A percentile compares a stretch with the other conserved stretches of the same genome.
Conservation (phyloP, 495 filamentous ascomycete species). For the Trichoderma virens region DNA sequence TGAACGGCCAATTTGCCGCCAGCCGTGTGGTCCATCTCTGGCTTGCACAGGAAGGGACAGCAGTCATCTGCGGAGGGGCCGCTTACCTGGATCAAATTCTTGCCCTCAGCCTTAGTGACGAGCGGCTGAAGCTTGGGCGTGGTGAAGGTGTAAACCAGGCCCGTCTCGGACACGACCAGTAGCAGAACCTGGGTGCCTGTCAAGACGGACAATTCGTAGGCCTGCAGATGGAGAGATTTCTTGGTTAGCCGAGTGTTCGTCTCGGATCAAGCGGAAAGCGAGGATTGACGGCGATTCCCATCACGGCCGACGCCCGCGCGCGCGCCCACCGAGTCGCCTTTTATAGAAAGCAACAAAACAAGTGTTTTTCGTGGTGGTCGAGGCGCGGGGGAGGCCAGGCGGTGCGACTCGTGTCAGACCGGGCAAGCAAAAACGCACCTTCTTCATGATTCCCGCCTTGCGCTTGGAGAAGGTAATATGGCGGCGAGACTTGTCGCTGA, state of each 20-base stretch:
- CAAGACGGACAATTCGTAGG: conserved; percentile 94
- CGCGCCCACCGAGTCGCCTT: background rate
- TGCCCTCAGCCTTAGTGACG: conserved; percentile 98
- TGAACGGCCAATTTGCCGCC: background rate
- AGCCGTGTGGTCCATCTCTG: too few relatives aligned
- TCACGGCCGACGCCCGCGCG: background rate
- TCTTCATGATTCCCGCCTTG: conserved; percentile 99
- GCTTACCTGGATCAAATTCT: conserved; percentile 97
- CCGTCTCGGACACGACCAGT: conserved; percentile 96
- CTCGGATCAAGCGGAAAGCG: conserved; percentile 15
- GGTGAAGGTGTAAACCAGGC: conserved; percentile 98
- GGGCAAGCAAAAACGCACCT: conserved; percentile 54
- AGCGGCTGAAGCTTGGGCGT: conserved; percentile 98
- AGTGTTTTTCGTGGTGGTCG: background rate
- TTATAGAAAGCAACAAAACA: background rate
- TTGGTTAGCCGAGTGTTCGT: background rate
- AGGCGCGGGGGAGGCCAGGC: background rate
- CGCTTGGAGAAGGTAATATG: conserved; percentile 99
- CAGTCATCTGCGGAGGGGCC: conserved; percentile 3
- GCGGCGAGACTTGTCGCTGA: conserved; percentile 98
- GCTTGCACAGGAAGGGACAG: background rate
- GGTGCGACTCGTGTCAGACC: background rate
- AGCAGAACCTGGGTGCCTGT: conserved; percentile 97
- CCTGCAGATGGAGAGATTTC: conserved; percentile 42
- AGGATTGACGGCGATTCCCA: background rate